Conservation (phyloP, 345 rosid genomes). For the Dimocarpus longan region DNA sequence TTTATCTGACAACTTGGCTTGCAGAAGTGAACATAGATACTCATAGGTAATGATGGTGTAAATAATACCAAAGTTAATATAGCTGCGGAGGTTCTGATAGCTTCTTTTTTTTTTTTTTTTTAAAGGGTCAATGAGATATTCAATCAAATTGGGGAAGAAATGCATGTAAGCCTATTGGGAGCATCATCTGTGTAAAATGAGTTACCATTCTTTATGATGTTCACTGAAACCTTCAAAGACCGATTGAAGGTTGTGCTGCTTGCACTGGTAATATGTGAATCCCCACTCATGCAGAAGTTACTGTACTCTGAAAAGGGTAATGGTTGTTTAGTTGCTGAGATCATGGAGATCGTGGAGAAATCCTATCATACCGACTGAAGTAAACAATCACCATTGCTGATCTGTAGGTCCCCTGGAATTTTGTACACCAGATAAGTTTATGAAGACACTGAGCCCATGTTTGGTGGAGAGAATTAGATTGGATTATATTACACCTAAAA, state of each 20-base stretch:
- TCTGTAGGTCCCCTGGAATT: neutral
- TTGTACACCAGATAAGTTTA: no score
- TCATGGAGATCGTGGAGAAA: no score
- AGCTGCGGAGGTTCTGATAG: neutral
- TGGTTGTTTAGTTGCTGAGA: neutral
- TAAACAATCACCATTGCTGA: neutral
- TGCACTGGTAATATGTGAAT: neutral
- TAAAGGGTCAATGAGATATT: conserved; percentile 68
- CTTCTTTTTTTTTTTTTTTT: neutral
- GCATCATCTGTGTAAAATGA: neutral
- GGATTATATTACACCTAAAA: no score
- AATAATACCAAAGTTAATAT: neutral
- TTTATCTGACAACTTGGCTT: conserved; percentile 78
- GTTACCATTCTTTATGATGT: neutral
- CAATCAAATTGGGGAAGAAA: conserved; percentile 61
- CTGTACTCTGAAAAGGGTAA: neutral
- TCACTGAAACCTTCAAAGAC: neutral
- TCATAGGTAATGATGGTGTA: conserved; percentile 49
- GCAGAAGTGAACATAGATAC: conserved; percentile 70
- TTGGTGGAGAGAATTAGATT: no score
- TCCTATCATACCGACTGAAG: neutral
- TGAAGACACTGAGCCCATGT: no score
- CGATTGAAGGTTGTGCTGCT: neutral
- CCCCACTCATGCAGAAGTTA: neutral
- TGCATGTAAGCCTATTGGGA: conserved; percentile 46